Conservation (phyloP, 129 eudicot species). For the Flaveria sonorensis region DNA sequence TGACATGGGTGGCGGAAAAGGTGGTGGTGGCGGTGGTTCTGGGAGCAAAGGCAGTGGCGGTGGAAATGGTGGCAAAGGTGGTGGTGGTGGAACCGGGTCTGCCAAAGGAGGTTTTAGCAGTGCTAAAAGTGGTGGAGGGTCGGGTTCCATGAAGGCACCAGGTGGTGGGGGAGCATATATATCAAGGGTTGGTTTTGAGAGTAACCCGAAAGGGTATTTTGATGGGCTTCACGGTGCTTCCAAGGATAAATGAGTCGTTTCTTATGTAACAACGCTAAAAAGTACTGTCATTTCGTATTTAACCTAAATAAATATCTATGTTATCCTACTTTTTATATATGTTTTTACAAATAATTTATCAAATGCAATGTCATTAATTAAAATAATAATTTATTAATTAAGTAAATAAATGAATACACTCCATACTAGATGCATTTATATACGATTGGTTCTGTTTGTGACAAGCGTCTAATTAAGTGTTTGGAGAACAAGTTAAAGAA, state of each 20-base stretch:
- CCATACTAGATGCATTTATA: too few species aligned
- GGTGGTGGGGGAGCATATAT: constrained; percentile 26
- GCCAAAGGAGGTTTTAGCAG: constrained; percentile 5
- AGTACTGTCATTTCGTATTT: background rate
- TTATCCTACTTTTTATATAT: background rate
- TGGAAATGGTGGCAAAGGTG: background rate
- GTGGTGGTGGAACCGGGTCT: background rate
- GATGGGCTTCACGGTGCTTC: constrained; percentile 7
- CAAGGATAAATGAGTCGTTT: background rate
- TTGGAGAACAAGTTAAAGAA: too few species aligned
- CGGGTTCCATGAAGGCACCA: constrained; percentile 16
- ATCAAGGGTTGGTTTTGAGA: constrained; percentile 31
- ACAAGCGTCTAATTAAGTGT: too few species aligned
- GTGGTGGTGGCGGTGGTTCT: too few species aligned
- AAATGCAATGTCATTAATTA: too few species aligned
- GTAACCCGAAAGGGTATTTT: constrained; percentile 16
- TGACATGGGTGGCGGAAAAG: background rate
- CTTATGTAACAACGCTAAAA: background rate
- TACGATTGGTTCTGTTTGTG: too few species aligned
- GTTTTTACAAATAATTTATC: too few species aligned
- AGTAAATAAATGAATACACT: too few species aligned
- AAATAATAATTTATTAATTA: too few species aligned
- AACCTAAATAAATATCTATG: background rate
- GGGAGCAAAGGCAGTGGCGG: too few species aligned
- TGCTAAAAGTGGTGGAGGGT: background rate